Evolutionary conservation across 768 basidiomycete genomes (phyloP).

Genomic region (Coprinellus aureogranulatus): DNA sequence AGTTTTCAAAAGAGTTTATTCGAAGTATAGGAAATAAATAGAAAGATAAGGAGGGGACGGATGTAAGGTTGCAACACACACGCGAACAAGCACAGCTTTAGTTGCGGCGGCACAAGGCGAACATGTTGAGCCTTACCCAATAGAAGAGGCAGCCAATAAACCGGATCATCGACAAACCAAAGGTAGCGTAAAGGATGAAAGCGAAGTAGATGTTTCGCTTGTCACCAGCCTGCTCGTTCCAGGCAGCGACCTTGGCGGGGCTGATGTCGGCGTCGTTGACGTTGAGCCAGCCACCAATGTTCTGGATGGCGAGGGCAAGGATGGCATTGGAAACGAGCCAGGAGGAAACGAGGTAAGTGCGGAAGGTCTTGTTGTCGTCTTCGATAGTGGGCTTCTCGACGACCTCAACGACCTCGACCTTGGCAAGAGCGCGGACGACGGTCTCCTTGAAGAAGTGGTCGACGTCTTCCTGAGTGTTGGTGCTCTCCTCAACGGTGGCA

Average conservation of each 20-base stretch:
- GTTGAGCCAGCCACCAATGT: slow-evolving; percentile 56
- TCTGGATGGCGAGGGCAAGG: slow-evolving; percentile 73
- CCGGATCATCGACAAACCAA: slow-evolving; percentile 65
- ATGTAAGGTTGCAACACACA: not conserved
- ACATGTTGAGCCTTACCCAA: slow-evolving; percentile 77
- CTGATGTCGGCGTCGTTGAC: slow-evolving; percentile 23
- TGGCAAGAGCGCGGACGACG: slow-evolving; percentile 80
- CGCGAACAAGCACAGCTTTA: slow-evolving; percentile 29
- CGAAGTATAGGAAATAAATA: not conserved
- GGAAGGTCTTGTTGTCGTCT: slow-evolving; percentile 92
- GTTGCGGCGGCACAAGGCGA: slow-evolving; percentile 75
- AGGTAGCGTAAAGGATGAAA: slow-evolving; percentile 79
- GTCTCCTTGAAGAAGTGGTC: slow-evolving; percentile 91
- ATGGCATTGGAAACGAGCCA: slow-evolving; percentile 79
- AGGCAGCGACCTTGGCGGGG: slow-evolving; percentile 27
- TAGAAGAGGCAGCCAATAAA: slow-evolving; percentile 78
- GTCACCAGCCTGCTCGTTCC: slow-evolving; percentile 38
- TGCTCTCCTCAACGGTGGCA: slow-evolving; percentile 81
- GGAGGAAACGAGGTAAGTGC: slow-evolving; percentile 77
- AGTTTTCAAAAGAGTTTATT: not conserved
- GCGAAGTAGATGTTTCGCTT: slow-evolving; percentile 65
- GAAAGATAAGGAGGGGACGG: not conserved
- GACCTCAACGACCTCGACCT: slow-evolving; percentile 60
- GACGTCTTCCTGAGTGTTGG: slow-evolving; percentile 80
- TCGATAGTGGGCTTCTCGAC: slow-evolving; percentile 80